These are phyloP conservation scores for Sordaria brevicollis DNA, from an alignment of 495 filamentous ascomycete genomes.

Conservation along the genomic window DNA sequence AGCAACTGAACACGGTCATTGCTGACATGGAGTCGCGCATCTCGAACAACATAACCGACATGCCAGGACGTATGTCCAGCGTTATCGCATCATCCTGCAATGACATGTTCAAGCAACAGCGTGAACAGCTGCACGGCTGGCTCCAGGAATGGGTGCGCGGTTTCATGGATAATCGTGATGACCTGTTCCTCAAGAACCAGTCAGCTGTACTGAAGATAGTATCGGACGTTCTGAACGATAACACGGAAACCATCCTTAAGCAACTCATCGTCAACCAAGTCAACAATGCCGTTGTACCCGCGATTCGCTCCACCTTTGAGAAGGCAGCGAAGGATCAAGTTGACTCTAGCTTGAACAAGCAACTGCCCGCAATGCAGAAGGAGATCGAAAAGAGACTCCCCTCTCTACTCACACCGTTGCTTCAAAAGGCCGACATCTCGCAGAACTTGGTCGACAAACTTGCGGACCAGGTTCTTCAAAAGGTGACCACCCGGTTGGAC, in stretches of 20 bases:
- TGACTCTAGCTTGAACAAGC: conserved; percentile 33
- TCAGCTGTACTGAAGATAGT: conserved; percentile 65
- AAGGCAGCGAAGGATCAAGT: conserved; percentile 37
- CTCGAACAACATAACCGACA: conserved; percentile 31
- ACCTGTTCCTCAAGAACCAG: conserved; percentile 27
- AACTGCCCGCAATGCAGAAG: conserved; percentile 45
- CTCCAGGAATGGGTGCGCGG: conserved; percentile 26
- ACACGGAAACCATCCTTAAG: conserved; percentile 71
- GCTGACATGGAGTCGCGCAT: conserved; percentile 37
- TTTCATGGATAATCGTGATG: conserved; percentile 21
- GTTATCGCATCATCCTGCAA: conserved; percentile 21
- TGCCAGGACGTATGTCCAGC: conserved; percentile 31
- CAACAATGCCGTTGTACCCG: conserved; percentile 51
- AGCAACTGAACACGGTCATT: conserved; percentile 33
- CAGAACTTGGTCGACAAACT: conserved; percentile 43
- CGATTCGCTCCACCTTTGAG: conserved; percentile 33
- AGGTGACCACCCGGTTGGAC: conserved; percentile 57
- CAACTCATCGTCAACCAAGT: conserved; percentile 61
- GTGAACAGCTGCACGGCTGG: conserved; percentile 23
- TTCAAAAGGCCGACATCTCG: conserved; percentile 56
- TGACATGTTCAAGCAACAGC: conserved; percentile 31
- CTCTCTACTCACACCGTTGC: conserved; percentile 35
- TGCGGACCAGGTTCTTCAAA: conserved; percentile 57
- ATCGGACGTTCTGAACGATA: conserved; percentile 77
- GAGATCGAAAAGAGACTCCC: conserved; percentile 45